Conservation (phyloP, 2,329 filamentous ascomycete genomes). For the Cordyceps javanica region DNA sequence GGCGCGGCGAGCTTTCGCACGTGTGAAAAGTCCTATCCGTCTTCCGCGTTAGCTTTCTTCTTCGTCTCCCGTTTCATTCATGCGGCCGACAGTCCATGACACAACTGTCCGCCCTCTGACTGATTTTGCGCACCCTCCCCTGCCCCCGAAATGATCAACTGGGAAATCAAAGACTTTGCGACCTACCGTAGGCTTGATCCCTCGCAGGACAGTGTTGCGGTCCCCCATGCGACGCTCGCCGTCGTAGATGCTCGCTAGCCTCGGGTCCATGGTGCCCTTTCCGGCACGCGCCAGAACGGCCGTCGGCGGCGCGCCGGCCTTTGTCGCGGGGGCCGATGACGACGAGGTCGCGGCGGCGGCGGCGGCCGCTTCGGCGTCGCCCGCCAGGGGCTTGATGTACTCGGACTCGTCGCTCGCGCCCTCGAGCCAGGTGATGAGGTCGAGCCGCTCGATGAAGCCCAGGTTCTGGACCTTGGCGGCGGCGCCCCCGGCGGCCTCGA, state of each 20-base stretch:
- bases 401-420: slow-evolving; percentile 87
- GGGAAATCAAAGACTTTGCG: too few relatives aligned
- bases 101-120: too few relatives aligned
- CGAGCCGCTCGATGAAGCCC: slow-evolving; percentile 83
- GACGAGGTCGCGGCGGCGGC: slow-evolving; percentile 16
- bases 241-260: slow-evolving; percentile 82
- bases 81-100: too few relatives aligned
- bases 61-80: too few relatives aligned
- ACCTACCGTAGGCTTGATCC: slow-evolving; percentile 80
- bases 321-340: slow-evolving; percentile 32
- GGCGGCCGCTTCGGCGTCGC: slow-evolving; percentile 43
- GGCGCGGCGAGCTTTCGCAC: slow-evolving; percentile 78
- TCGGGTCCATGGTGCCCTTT: slow-evolving; percentile 68
- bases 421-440: slow-evolving; percentile 89
- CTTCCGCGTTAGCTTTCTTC: slow-evolving; percentile 10
- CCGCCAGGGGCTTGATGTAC: slow-evolving; percentile 79
- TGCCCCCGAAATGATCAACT: too few relatives aligned
- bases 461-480: slow-evolving; percentile 67
- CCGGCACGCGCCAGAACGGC: slow-evolving; percentile 46
- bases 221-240: slow-evolving; percentile 89
- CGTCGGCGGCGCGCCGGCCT: slow-evolving; percentile 28
- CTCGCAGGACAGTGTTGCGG: slow-evolving; percentile 79
- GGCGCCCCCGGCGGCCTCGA: slow-evolving; percentile 54
- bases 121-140: too few relatives aligned
- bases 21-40: slow-evolving; percentile 80